phyloP scores from a whole-genome alignment of 2,329 filamentous ascomycete genomes.

The Trichoderma gracile region DNA sequence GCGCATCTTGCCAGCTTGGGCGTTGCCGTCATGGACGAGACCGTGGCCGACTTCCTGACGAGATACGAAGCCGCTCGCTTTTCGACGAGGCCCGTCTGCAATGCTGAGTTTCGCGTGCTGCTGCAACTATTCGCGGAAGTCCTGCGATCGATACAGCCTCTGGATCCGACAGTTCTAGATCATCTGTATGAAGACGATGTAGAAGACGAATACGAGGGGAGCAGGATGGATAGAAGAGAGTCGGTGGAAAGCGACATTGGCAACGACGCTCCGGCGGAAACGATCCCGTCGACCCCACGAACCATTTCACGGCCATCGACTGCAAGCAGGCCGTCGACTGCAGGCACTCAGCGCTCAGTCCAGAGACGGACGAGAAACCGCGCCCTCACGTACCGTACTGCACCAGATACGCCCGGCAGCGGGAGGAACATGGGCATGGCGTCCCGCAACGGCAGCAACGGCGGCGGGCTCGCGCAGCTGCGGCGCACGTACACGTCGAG shows the following conservation, averaged over 20 bases:
- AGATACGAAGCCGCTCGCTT: constrained; percentile 86
- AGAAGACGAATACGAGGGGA: constrained; percentile 28
- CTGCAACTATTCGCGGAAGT: constrained; percentile 86
- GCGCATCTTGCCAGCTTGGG: constrained; percentile 66
- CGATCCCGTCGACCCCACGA: constrained; percentile 45
- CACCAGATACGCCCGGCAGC: constrained; percentile 55
- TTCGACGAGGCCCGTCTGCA: constrained; percentile 67
- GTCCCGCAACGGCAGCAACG: constrained; percentile 41
- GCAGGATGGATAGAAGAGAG: neutral
- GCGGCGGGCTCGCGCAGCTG: constrained; percentile 47
- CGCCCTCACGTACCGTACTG: constrained; percentile 49
- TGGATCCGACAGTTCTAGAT: constrained; percentile 56
- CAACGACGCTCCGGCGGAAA: constrained; percentile 47
- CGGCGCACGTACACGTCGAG: constrained; percentile 44
- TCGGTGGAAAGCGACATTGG: constrained; percentile 47
- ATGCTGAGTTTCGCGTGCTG: constrained; percentile 70
- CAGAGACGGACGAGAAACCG: constrained; percentile 46
- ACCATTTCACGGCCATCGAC: constrained; percentile 36
- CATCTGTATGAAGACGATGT: constrained; percentile 32
- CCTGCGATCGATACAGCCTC: constrained; percentile 70
- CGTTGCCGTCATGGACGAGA: constrained; percentile 52
- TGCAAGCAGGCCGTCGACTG: constrained; percentile 33
- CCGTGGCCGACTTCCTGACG: constrained; percentile 64
- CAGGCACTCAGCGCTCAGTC: constrained; percentile 38
- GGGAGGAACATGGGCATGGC: constrained; percentile 39